Evolutionary conservation across 805 yeast genomes (phyloP), one percentile per base, ranked within the genome.

Genomic region (Dipodascus geniculatus): DNA sequence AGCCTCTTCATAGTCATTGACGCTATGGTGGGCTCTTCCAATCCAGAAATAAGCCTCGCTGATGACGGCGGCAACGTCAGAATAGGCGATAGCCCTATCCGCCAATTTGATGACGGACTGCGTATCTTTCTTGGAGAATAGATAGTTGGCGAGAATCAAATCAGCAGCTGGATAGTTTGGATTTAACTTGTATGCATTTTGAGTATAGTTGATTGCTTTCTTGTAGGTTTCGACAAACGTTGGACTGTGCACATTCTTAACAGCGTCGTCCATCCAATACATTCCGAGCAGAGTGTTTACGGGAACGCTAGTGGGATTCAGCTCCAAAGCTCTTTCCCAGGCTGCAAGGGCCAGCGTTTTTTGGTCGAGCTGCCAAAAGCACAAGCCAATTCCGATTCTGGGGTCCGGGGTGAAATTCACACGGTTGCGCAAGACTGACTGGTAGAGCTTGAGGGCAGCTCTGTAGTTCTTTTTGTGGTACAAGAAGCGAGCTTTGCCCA

Each of bases 321-420:
- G 68, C 64, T 83, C 85, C 31, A 82, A 69, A 1, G 87, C 77
- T 63, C 97, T 78, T 57, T 79, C 77, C 97, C 98, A 93, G 0
- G 98, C 84, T 51, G 72, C 71, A 3, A 77, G 63, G 0, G 99
- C 98, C 72, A 87, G 77, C 51, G 77, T 77, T 58, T 79, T 78
- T 66, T 87, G 95, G 52, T 84, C 84, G 57, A 93, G 71, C 56
- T 79, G 79, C 97, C 97, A 93, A 65, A 83, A 91, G 68, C 97
- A 90, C 58, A 93, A 71, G 35, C 99, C 99, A 56, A 91, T 80
- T 24, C 98, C 99, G 56, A 93, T 77, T 68, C 99, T 76, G 19
- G 97, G 95, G 70, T 91, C 97, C 2, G 98, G 97, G 60, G 78
- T 78, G 38, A 84, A 65, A 22, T 58, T 51, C 1, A 97, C 97